Evolutionary conservation across 2,329 filamentous ascomycete species (phyloP), one percentile per base, ranked within the genome.

Genomic region (Myriosclerotinia duriaeana): DNA sequence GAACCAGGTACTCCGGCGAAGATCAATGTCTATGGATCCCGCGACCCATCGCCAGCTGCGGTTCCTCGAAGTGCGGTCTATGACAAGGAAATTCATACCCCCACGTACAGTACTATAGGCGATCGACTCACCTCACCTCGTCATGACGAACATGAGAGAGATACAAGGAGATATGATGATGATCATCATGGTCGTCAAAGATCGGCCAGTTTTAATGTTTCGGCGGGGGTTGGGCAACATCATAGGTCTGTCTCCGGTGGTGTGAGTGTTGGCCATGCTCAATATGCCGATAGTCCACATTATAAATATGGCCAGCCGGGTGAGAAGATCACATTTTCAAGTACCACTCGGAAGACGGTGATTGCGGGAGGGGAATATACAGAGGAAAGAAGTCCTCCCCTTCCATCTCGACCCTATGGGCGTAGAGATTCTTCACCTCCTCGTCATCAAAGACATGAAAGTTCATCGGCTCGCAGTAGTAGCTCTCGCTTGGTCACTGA

Each of bases 261-360:
- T 4, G 66, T 75, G 30, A 70, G 68, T 38, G 40, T 73, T 15
- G 68, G 55, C 36, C 72, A 73, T 68, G 73, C 70, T 5, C 53
- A 65, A 26, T 77, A 78, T 61, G 73, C 74, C 1, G 74, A 78
- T 30, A 72, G 76, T 0, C 70, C 71, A 56, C 69, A 73, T 53
- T 75, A 76, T 73, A 78, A 81, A 55, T 79, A 82, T 64, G 77
- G 77, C 48, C 76, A 76, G 58, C 69, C 77, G 0, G 76, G 76
- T 60, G 76, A 78, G 53, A 76, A 74, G 34, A 69, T 74, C 38
- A 72, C 72, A 2, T 79, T 79, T 65, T 74, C 75, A 0, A 77
- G 72, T 59, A 64, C 61, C 7, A 64, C 54, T 9, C 22, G 63
- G 56, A 65, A 72, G 71, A 14, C 71, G 71, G 40, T 70, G 71